Base-by-base conservation (phyloP, 2,329 filamentous ascomycete species). In the Bisporella sp. region DNA sequence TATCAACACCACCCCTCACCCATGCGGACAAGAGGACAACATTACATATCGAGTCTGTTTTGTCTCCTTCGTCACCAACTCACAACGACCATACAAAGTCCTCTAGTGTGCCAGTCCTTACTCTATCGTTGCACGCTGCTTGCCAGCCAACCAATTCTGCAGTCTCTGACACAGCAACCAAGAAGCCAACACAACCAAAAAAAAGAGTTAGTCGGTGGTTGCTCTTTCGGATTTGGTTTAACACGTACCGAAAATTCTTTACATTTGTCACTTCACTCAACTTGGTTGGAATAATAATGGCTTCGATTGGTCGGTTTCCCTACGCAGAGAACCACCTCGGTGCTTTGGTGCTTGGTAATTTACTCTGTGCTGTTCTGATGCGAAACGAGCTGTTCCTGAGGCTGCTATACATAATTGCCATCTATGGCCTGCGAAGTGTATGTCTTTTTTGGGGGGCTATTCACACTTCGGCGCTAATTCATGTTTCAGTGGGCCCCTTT, bases 231-330 rank as follows among this genome's bases (percentile, higher is more conserved):
- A 62, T 71, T 6, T 71, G 68, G 69, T 69, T 68, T 62, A 70
- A 68, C 59, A 68, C 68, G 7, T 71, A 71, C 53, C 63, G 66
- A 21, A 67, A 67, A 56, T 69, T 71, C 57, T 71, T 71, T 57
- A 64, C 60, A 13, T 63, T 70, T 39, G 66, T 69, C 45, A 65
- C 62, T 4, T 31, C 59, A 47, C 60, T 70, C 51, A 70, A 71
- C 60, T 48, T 69, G 12, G 50, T 53, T 5, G 68, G 68, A 4
- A 69, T 71, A 43, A 57, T 68, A 49, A 51, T 70, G 55, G 61
- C 67, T 0, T 60, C 62, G 1, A 48, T 64, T 1, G 62, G 61
- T 29, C 59, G 57, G 21, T 71, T 70, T 52, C 56, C 57, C 4
- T 71, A 71, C 35, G 68, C 67, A 3, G 59, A 68, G 46, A 61